phyloP scores from a whole-genome alignment of 495 filamentous ascomycete genomes.

The Thermothielavioides terrestris region DNA sequence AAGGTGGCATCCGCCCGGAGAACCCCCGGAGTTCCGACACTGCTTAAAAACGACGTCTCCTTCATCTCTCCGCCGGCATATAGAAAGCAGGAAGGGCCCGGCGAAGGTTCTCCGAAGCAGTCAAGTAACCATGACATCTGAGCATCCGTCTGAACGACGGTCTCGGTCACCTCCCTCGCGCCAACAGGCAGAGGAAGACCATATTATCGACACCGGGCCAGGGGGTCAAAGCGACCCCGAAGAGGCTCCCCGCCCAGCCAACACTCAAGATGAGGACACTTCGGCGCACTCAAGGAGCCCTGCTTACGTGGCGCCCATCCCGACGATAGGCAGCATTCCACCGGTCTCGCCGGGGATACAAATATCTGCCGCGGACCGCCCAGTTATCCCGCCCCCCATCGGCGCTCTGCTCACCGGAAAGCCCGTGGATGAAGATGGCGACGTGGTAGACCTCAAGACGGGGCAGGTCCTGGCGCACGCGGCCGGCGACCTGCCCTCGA shows the following conservation, averaged over 20 bases:
- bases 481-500: constrained; percentile 39
- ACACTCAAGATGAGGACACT: background rate
- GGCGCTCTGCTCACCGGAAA: constrained; percentile 56
- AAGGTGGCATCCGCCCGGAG: no score
- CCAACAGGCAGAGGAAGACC: background rate
- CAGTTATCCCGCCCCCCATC: constrained; percentile 29
- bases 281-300: constrained; percentile 15
- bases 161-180: background rate
- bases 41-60: background rate
- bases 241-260: background rate
- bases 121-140: background rate
- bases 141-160: background rate
- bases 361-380: constrained; percentile 10
- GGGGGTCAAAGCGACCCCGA: constrained; percentile 2
- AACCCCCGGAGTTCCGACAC: no score
- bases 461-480: constrained; percentile 39
- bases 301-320: constrained; percentile 27
- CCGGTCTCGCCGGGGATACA: constrained; percentile 15
- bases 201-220: background rate
- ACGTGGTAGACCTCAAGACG: constrained; percentile 59
- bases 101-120: background rate
- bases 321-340: constrained; percentile 22
- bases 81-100: background rate
- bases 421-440: constrained; percentile 61
- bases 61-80: background rate